These are phyloP conservation scores for Tuber calosporum DNA, from an alignment of 495 filamentous ascomycete species.

Conservation along the genomic window DNA sequence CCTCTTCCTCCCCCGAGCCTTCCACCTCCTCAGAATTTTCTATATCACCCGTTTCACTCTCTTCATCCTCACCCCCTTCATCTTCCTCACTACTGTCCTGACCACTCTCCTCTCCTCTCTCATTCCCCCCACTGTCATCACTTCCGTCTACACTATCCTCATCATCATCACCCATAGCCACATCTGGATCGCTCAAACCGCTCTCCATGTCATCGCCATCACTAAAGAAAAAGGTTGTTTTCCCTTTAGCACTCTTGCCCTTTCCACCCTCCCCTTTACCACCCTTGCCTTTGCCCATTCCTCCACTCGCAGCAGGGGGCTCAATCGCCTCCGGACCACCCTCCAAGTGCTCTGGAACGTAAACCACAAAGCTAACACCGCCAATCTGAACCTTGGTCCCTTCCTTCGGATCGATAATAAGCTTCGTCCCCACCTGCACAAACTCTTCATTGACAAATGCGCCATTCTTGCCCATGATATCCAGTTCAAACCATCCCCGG, in stretches of 20 bases:
- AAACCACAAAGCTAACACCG: conserved; percentile 38
- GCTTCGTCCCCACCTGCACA: conserved; percentile 36
- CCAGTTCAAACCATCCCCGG: conserved; percentile 66
- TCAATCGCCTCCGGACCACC: conserved; percentile 19
- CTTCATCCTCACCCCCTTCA: conserved; percentile 28
- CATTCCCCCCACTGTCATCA: conserved; percentile 48
- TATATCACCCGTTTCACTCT: conserved; percentile 29
- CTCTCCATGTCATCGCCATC: conserved; percentile 27
- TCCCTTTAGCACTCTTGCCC: conserved; percentile 40
- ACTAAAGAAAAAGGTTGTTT: conserved; percentile 14
- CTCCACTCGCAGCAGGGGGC: conserved; percentile 13
- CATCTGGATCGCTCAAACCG: conserved; percentile 10
- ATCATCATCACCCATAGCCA: conserved; percentile 21
- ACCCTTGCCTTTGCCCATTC: conserved; percentile 54
- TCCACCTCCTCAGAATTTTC: conserved; percentile 19
- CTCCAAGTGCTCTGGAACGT: conserved; percentile 24
- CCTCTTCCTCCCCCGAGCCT: conserved; percentile 22
- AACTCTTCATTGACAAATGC: conserved; percentile 71
- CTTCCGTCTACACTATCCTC: conserved; percentile 18
- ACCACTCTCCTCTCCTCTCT: conserved; percentile 11
- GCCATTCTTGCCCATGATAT: conserved; percentile 76
- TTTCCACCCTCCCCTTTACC: conserved; percentile 56
- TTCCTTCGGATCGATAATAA: conserved; percentile 22
- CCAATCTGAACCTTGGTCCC: conserved; percentile 41
- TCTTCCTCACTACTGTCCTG: conserved; percentile 25